Evolutionary conservation across 2,329 filamentous ascomycete species (phyloP), one percentile per base, ranked within the genome.

Genomic region (Aspergillus costaricaensis): DNA sequence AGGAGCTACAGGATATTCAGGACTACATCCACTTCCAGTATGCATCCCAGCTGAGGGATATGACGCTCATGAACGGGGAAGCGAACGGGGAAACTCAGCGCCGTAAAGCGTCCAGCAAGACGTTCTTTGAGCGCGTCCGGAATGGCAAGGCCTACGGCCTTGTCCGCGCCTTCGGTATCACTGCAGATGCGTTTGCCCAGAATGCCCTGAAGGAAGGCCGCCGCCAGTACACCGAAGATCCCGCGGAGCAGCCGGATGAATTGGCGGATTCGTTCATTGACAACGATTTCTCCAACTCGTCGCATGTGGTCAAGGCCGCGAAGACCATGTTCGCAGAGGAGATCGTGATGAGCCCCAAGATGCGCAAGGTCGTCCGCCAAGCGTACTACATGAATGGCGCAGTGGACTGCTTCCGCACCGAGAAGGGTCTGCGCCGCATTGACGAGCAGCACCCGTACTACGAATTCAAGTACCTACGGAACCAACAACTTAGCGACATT

Each of bases 21-120:
- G 95, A 99, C 71, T 98, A 98, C 70, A 81, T 98, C 56, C 92
- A 98, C 72, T 99, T 99, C 77, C 90, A 93, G 71, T 98, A 98
- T 70, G 87, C 91, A 4, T 82, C 87, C 3, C 88, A 96, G 73
- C 82, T 98, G 52, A 94, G 91, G 72, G 93, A 98, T 64, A 77
- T 96, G 51, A 86, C 88, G 14, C 80, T 86, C 17, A 83, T 87
- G 62, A 82, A 86, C 58, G 79, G 81, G 2, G 75, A 87, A 43
- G 82, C 84, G 14, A 86, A 86, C 57, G 78, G 83, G 9, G 89
- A 89, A 62, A 85, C 83, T 3, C 92, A 92, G 72, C 87, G 88
- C 62, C 89, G 93, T 30, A 92, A 95, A 5, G 90, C 93, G n/a
- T 89, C 89, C 55, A 90, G 91, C 63, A 90, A 90, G 14, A 88